Evolutionary conservation across 345 rosid species (phyloP).

Genomic region (rapeseed (Brassica napus)): DNA sequence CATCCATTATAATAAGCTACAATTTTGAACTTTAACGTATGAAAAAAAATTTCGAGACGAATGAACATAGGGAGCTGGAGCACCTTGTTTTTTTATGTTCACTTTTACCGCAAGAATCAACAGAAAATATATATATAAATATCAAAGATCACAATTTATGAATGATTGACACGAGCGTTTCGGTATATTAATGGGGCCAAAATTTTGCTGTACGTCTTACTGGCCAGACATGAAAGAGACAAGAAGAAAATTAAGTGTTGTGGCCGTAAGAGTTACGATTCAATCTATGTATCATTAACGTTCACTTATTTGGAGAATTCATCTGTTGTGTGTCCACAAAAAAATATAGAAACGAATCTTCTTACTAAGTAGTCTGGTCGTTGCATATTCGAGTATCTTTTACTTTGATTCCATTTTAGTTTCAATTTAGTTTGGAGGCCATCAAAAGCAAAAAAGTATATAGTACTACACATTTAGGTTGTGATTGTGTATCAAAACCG

Average conservation of each 20-base stretch:
- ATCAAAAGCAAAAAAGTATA: neutral
- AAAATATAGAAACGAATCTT: constrained; percentile 13
- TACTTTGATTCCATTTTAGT: constrained; percentile 9
- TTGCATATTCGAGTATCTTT: constrained; percentile 16
- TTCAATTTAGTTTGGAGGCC: neutral
- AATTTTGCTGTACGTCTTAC: constrained; percentile 31
- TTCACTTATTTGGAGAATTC: constrained; percentile 26
- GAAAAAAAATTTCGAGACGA: neutral
- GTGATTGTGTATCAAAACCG: neutral
- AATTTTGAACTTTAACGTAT: neutral
- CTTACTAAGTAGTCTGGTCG: neutral
- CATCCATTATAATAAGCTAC: neutral
- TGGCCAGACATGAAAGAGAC: constrained; percentile 29
- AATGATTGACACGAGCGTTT: constrained; percentile 30
- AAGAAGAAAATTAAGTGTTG: neutral
- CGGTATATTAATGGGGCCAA: constrained; percentile 23
- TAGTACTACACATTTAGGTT: neutral
- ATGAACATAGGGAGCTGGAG: neutral
- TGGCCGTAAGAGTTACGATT: constrained; percentile 22
- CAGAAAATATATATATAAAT: neutral
- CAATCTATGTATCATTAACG: neutral
- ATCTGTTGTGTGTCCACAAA: constrained; percentile 32
- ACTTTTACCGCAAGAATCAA: constrained; percentile 5
- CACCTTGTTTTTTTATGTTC: neutral
- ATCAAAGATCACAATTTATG: neutral